phyloP scores from a whole-genome alignment of 108 stramenopile species.

The Fistulifera pelliculosa region DNA sequence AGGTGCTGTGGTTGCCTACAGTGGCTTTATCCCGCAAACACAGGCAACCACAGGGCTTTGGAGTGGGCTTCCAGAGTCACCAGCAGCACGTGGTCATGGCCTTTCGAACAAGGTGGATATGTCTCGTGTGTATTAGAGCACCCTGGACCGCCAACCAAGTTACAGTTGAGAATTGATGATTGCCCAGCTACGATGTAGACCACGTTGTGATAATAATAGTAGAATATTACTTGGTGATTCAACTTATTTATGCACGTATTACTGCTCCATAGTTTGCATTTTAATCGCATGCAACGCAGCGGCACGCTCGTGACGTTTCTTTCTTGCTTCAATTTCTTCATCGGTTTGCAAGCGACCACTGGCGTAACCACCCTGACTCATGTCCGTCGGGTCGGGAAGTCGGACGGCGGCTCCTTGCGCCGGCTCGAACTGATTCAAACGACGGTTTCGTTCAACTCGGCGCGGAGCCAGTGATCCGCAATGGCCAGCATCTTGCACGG shows the following conservation, averaged over 20 bases:
- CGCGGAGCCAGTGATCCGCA: slow-evolving; percentile 80
- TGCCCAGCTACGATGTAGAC: too few relatives aligned
- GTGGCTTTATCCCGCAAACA: too few relatives aligned
- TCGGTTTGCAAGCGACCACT: slow-evolving; percentile 43
- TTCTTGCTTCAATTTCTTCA: slow-evolving; percentile 19
- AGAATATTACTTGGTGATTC: too few relatives aligned
- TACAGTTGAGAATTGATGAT: too few relatives aligned
- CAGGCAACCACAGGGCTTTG: too few relatives aligned
- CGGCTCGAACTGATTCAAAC: slow-evolving; percentile 40
- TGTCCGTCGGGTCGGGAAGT: slow-evolving; percentile 55
- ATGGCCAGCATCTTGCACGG: slow-evolving; percentile 76
- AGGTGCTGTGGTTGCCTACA: slow-evolving; percentile 23
- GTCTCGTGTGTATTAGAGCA: too few relatives aligned
- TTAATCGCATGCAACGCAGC: slow-evolving; percentile 6
- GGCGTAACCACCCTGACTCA: slow-evolving; percentile 68
- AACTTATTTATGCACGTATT: too few relatives aligned
- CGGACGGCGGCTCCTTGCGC: slow-evolving; percentile 48
- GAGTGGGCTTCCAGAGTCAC: too few relatives aligned
- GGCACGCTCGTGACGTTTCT: slow-evolving; percentile 52
- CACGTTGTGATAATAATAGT: too few relatives aligned
- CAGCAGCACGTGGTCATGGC: too few relatives aligned
- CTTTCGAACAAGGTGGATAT: too few relatives aligned
- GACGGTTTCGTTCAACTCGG: slow-evolving; percentile 61
- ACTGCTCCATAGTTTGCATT: slow-evolving; percentile 1
- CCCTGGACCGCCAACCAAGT: too few relatives aligned